phyloP scores from a whole-genome alignment of 768 basidiomycete genomes.

The Clitopilus passeckerianus region DNA sequence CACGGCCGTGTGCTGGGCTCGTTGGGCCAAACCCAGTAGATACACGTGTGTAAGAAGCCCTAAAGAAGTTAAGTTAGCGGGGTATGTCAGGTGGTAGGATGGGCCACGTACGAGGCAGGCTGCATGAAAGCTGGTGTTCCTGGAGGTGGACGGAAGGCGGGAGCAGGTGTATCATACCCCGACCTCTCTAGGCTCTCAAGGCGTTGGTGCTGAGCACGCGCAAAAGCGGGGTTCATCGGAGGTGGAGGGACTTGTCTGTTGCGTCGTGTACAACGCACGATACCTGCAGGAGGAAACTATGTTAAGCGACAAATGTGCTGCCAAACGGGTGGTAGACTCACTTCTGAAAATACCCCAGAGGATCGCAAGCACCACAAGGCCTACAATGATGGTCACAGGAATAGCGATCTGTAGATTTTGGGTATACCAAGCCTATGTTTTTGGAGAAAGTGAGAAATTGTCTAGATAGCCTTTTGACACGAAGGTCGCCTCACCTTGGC shows the following conservation, averaged over 20 bases:
- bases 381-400: slow-evolving; percentile 71
- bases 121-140: slow-evolving; percentile 8
- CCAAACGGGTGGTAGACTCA: slow-evolving; percentile 18
- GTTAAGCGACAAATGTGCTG: background rate
- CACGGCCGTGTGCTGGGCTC: slow-evolving; percentile 5
- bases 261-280: slow-evolving; percentile 29
- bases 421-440: slow-evolving; percentile 62
- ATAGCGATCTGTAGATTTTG: slow-evolving; percentile 78
- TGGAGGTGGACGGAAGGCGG: slow-evolving; percentile 9
- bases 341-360: slow-evolving; percentile 45
- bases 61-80: slow-evolving; percentile 9
- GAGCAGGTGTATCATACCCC: slow-evolving; percentile 10
- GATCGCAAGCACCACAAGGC: slow-evolving; percentile 53
- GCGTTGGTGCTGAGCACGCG: slow-evolving; percentile 11
- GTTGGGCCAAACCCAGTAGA: slow-evolving; percentile 21
- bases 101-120: slow-evolving; percentile 12
- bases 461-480: background rate
- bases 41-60: slow-evolving; percentile 23
- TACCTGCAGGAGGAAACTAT: slow-evolving; percentile 14
- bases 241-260: slow-evolving; percentile 7
- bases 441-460: slow-evolving; percentile 5
- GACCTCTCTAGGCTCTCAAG: slow-evolving; percentile 16
- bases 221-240: slow-evolving; percentile 5
- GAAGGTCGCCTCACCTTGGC: slow-evolving; percentile 43
- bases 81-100: background rate